phyloP scores from a whole-genome alignment of 257 asterid genomes.

The Cordia subcordata region DNA sequence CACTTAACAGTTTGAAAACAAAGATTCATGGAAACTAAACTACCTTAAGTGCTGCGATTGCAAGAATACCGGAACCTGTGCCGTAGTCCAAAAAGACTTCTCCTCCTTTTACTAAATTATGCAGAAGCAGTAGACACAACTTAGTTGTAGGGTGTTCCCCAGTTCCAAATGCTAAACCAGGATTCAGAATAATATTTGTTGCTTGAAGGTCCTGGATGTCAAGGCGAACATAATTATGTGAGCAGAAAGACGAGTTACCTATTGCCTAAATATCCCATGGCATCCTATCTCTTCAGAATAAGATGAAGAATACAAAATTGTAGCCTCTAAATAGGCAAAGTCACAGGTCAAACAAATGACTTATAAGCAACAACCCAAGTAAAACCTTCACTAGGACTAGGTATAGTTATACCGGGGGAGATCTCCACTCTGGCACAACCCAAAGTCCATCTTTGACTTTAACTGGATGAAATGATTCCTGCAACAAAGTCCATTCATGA shows the following conservation, averaged over 20 bases:
- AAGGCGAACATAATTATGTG: constrained; percentile 7
- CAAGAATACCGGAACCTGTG: constrained; percentile 92
- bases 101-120: constrained; percentile 65
- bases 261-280: too few relatives aligned
- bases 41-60: constrained; percentile 92
- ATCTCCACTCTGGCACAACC: constrained; percentile 91
- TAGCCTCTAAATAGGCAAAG: too few relatives aligned
- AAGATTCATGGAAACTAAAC: neutral
- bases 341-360: neutral
- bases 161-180: constrained; percentile 97
- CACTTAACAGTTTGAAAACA: neutral
- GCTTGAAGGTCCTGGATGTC: constrained; percentile 61
- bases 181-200: constrained; percentile 66
- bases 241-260: too few relatives aligned
- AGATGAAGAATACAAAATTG: too few relatives aligned
- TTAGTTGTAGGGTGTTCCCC: constrained; percentile 95
- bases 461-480: constrained; percentile 86
- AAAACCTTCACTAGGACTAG: constrained; percentile 7
- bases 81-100: constrained; percentile 86
- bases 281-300: too few relatives aligned
- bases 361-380: neutral
- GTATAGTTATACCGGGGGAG: constrained; percentile 65
- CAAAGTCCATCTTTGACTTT: constrained; percentile 74
- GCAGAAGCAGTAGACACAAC: constrained; percentile 72
- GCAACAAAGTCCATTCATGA: constrained; percentile 8